phyloP scores from a whole-genome alignment of 2,329 filamentous ascomycete genomes.

The Chaetothyriales sp. region DNA sequence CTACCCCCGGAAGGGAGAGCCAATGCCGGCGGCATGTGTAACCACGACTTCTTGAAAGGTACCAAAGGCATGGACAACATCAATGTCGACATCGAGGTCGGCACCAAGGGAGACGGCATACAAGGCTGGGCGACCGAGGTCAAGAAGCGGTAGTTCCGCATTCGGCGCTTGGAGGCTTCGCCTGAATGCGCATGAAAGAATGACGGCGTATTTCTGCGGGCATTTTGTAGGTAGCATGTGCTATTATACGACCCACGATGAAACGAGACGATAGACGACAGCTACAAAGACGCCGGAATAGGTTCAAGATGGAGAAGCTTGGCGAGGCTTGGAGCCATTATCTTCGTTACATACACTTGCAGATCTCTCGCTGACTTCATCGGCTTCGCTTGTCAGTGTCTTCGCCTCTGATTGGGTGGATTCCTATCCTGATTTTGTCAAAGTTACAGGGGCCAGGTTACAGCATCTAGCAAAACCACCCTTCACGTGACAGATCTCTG shows the following conservation, averaged over 20 bases:
- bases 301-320: neutral
- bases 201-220: neutral
- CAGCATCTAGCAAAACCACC: no score
- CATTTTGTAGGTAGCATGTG: neutral
- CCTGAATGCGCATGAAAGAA: neutral
- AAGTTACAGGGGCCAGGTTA: neutral
- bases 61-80: slow-evolving; percentile 78
- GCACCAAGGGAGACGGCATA: slow-evolving; percentile 78
- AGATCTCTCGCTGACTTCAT: neutral
- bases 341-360: neutral
- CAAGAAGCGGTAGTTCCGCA: slow-evolving; percentile 52
- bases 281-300: neutral
- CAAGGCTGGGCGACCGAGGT: slow-evolving; percentile 86
- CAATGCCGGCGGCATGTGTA: slow-evolving; percentile 91
- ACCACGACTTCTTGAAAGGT: slow-evolving; percentile 67
- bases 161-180: neutral
- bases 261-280: neutral
- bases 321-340: neutral
- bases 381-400: neutral
- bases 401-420: no score
- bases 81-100: slow-evolving; percentile 61
- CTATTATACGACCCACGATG: neutral
- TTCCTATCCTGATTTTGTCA: neutral
- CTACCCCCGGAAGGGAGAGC: slow-evolving; percentile 75
- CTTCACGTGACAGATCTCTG: no score